These are phyloP conservation scores for Cladophialophora psammophila DNA, from an alignment of 2,329 filamentous ascomycete genomes.

Conservation along the genomic window DNA sequence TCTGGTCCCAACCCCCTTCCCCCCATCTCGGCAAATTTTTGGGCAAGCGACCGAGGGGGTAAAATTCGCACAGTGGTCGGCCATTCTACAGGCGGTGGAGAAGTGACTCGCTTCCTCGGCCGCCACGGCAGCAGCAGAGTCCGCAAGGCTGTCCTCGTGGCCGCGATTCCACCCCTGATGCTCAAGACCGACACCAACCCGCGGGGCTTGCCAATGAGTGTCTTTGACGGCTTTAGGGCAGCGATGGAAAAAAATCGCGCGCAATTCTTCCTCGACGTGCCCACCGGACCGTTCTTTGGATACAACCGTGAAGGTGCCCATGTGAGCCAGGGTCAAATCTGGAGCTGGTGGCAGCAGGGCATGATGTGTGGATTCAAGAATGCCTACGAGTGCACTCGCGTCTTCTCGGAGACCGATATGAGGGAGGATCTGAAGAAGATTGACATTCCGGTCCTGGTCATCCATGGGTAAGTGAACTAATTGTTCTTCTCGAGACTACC, in stretches of 20 bases:
- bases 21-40: too few species aligned
- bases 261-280: conserved; percentile 49
- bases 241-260: conserved; percentile 48
- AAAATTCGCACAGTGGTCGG: conserved; percentile 43
- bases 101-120: conserved; percentile 49
- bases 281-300: conserved; percentile 47
- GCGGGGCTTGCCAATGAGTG: conserved; percentile 46
- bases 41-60: too few species aligned
- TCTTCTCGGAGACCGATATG: conserved; percentile 53
- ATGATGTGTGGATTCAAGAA: conserved; percentile 50
- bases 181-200: conserved; percentile 47
- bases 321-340: conserved; percentile 49
- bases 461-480: conserved; percentile 4
- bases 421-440: conserved; percentile 51
- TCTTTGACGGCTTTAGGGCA: conserved; percentile 50
- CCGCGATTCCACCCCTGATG: conserved; percentile 48
- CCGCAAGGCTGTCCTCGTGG: conserved; percentile 51
- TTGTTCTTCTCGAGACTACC: too few species aligned
- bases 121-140: conserved; percentile 49
- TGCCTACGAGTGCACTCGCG: conserved; percentile 51
- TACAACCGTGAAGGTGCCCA: conserved; percentile 46
- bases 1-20: too few species aligned
- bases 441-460: conserved; percentile 48
- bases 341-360: conserved; percentile 51
- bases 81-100: conserved; percentile 53